A percentile compares a stretch with the other conserved stretches of the same genome.
These are phyloP conservation scores for Ajuga chamaepitys DNA, from an alignment of 257 asterid species.

Conservation along the genomic window DNA sequence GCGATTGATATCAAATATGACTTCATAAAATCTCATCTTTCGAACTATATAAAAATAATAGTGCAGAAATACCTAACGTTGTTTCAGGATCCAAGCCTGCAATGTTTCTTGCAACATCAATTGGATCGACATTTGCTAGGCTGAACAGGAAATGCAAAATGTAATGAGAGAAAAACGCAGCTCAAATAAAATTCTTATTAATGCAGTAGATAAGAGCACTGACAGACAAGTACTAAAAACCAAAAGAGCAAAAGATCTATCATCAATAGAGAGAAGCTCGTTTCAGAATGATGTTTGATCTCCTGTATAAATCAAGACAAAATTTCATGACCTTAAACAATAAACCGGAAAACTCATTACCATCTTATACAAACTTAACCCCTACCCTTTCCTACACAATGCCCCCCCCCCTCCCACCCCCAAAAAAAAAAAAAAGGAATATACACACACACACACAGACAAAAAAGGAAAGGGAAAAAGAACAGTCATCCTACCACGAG, in stretches of 20 bases:
- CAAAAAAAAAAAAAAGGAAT: background rate
- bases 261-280: background rate
- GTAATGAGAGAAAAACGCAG: slow-evolving; percentile 12
- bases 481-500: too few species aligned
- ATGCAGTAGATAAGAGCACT: background rate
- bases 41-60: background rate
- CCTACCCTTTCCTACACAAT: too few species aligned
- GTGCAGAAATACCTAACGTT: slow-evolving; percentile 58
- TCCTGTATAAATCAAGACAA: background rate
- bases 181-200: background rate
- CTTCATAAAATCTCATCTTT: background rate
- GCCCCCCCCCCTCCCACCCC: background rate
- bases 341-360: background rate
- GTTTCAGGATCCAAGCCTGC: slow-evolving; percentile 92
- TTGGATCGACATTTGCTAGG: slow-evolving; percentile 98
- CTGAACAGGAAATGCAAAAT: slow-evolving; percentile 31
- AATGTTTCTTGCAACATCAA: slow-evolving; percentile 82
- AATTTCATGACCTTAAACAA: background rate
- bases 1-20: background rate
- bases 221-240: slow-evolving; percentile 2
- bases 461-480: too few species aligned
- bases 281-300: background rate
- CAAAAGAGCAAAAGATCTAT: background rate
- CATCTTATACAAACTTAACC: slow-evolving; percentile 1
- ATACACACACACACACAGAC: too few species aligned